Base-by-base conservation (phyloP, 148 eudicot species). In the Oxyria digyna region DNA sequence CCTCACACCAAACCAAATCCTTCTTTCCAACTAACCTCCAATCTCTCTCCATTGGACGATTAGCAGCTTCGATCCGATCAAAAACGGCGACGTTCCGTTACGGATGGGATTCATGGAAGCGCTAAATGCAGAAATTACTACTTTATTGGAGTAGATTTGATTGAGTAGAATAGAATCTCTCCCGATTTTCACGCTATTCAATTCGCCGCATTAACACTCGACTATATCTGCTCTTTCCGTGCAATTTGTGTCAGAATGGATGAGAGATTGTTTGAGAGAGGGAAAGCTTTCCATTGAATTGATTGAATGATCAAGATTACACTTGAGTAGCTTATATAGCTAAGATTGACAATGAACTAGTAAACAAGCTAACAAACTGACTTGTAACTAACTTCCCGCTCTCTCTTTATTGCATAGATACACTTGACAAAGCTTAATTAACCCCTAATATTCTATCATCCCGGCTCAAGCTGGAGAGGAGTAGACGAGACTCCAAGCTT, bases 21-120 rank as follows among this genome's bases (percentile, higher is more conserved):
- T 17, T 15, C 12, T 59, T 59, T 31, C 64, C 64, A 59, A 59
- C 64, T 59, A 59, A 59, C 64, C 64, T 52, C 62, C 31, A 52
- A 21, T 8, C 31, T 52, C 27, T 31, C 32, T 52, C 64, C 64
- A 18, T 27, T 27, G 37, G 14, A 27, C 38, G 33, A 29, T 59
- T 38, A 13, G 65, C 20, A 11, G 9, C 18, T 31, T 29, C 65
- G 65, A 59, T 59, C n/a, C 21, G 10, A 59, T 59, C 37, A 59
- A 59, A 3, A 13, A 29, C 14, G 65, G 37, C 6, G 65, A 59
- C 65, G 38, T 59, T 59, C 65, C 65, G 65, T 59, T 59, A 59
- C 38, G 35, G 37, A 2, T 14, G 38, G 65, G 18, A 14, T 59
- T 59, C 65, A 59, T 29, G 8, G 10, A 13, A 59, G 65, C 6